Conservation (phyloP, 176 grass and related monocot genomes). For the Aechmea fasciata region DNA sequence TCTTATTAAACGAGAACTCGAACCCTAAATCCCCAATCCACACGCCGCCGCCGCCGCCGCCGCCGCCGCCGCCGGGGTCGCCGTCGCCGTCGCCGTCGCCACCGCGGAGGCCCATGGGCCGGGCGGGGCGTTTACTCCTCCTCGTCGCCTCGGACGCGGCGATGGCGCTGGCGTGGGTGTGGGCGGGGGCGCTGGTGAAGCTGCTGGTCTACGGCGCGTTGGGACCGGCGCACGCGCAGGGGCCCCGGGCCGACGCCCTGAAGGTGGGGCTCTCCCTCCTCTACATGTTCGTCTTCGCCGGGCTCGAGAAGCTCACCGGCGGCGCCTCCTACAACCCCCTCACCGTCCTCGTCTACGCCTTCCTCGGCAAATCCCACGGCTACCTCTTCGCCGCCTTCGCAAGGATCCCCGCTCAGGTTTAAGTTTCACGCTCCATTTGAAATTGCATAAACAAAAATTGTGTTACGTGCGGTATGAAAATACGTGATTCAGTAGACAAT, state of each 20-base stretch:
- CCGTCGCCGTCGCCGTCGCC: slow-evolving; percentile 1
- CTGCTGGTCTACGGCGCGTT: slow-evolving; percentile 49
- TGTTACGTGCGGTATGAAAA: no score
- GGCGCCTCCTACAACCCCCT: slow-evolving; percentile 89
- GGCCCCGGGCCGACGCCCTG: slow-evolving; percentile 50
- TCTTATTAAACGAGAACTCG: no score
- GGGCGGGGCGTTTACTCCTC: no score
- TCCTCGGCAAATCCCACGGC: slow-evolving; percentile 32
- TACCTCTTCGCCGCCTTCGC: slow-evolving; percentile 59
- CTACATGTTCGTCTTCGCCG: slow-evolving; percentile 96
- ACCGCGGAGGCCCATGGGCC: slow-evolving; percentile 6
- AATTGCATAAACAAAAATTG: no score
- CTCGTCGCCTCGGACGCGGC: slow-evolving; percentile 36
- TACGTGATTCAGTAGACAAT: no score
- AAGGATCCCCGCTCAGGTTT: slow-evolving; percentile 85
- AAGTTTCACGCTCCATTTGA: neutral
- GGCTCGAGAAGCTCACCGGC: slow-evolving; percentile 43
- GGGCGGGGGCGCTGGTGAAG: slow-evolving; percentile 76
- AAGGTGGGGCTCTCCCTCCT: slow-evolving; percentile 62
- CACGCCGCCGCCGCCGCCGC: slow-evolving; percentile 20
- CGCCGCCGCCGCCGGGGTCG: neutral
- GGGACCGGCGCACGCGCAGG: slow-evolving; percentile 30
- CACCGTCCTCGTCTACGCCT: slow-evolving; percentile 47
- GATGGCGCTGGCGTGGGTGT: slow-evolving; percentile 68
- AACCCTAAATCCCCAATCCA: neutral